Base-by-base conservation (phyloP, 2,329 filamentous ascomycete genomes). In the Furcasterigmium furcatum region DNA sequence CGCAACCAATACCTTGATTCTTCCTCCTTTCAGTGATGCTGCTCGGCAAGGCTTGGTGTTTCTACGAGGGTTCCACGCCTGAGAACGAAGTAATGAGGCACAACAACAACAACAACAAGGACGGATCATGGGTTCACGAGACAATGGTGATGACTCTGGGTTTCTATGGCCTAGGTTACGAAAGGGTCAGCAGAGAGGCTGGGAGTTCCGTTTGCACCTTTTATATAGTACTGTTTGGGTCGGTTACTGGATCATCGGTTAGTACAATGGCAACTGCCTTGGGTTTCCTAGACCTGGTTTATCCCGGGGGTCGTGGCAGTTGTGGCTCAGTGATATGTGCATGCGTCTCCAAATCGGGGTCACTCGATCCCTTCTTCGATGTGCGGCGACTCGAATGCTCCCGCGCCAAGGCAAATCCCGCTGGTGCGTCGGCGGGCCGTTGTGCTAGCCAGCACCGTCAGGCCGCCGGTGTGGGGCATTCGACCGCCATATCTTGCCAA, bases 131-230 rank as follows among this genome's bases (percentile, higher is more conserved):
- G 34, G 18, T 36, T 36, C 16, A 36, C 16, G 34, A 16, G 34
- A 36, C 34, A 34, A 25, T 25, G 32, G 32, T 36, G 30, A 43
- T 29, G 41, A 43, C 21, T 38, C 16, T 22, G 32, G 30, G 19
- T 13, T 32, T n/a, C 21, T 25, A 25, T 22, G 30, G 41, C 30
- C 30, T 22, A 21, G 30, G 41, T 32, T 38, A 36, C 30, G 21
- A 25, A 32, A 36, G 4, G 32, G 22, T n/a, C 41, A 36, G 41
- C 14, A 43, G 19, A 24, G 18, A 25, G 16, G 6, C n/a, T 36
- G 18, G 30, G 9, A 36, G 41, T 38, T 34, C 32, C 32, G 30
- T 13, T 38, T 25, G 22, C 41, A 36, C 41, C 32, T 27, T 43
- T 34, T 43, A 25, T 43, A 27, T 10, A 27, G 20, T 43, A 36